Base-by-base conservation (phyloP, 2,329 filamentous ascomycete genomes). In the Cladosporium sp. region DNA sequence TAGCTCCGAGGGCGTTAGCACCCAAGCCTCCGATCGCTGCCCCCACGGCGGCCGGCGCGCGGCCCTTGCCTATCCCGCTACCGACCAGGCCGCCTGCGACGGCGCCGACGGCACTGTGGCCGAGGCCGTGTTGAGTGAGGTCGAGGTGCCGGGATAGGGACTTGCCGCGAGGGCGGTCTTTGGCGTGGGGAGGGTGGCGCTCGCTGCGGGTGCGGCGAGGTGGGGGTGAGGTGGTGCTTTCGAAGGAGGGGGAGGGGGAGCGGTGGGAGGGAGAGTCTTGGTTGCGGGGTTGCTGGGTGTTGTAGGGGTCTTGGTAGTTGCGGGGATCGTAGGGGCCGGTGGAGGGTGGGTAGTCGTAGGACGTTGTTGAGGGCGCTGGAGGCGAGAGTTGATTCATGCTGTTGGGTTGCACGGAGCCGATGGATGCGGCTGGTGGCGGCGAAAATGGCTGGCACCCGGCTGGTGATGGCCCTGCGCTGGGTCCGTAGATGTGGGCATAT, bases 401-500 rank as follows among this genome's bases (percentile, higher is more conserved):
- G 48, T 59, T 60, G 4, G 59, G 59, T 46, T 62, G 61, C 2
- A 59, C 55, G 3, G 61, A 63, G 32, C 58, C 60, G 35, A 55
- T 53, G 8, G 62, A 61, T 10, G 53, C 38, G 8, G 43, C 13
- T 19, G 63, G 58, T 40, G 59, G 57, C 6, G 55, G 54, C 33
- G 52, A 58, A 28, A 42, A 53, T 22, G 33, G 22, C 37, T 45
- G 19, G 3, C 28, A 18, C n/a, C 31, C 18, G 16, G n/a, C 38
- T 45, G 43, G 43, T 9, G 19, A 18, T 11, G 53, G 48, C 10
- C 43, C 9, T 35, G 34, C 37, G 18, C 35, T 28, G 28, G 44
- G 13, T 35, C 61, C 64, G 51, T 69, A 69, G 46, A 69, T 62
- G 52, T 68, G 52, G 19, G 66, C 59, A 43, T 69, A 69, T 7